Evolutionary conservation across 2,329 filamentous ascomycete species (phyloP).

Genomic region (Oidium heveae): DNA sequence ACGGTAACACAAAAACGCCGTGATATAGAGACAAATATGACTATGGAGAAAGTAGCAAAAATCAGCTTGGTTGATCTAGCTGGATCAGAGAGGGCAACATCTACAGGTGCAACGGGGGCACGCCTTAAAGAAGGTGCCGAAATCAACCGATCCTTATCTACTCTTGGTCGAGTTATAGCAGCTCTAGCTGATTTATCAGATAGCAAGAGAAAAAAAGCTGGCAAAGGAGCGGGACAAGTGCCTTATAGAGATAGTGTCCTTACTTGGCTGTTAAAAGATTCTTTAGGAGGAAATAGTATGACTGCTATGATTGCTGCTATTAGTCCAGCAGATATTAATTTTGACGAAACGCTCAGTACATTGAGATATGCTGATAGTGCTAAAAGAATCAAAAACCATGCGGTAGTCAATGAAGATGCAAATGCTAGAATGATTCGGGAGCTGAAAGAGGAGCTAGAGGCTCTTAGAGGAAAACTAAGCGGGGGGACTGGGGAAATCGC

Average conservation of each 20-base stretch:
- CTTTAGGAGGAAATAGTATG: constrained; percentile 92
- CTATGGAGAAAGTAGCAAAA: constrained; percentile 90
- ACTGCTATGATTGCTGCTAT: constrained; percentile 99
- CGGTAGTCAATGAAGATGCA: constrained; percentile 94
- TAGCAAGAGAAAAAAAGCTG: constrained; percentile 56
- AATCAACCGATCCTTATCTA: constrained; percentile 92
- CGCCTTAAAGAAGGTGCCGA: constrained; percentile 92
- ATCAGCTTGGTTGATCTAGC: constrained; percentile 96
- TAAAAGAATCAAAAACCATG: constrained; percentile 99
- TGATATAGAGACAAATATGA: constrained; percentile 85
- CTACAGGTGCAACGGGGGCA: constrained; percentile 85
- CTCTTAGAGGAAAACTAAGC: constrained; percentile 67
- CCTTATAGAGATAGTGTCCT: constrained; percentile 92
- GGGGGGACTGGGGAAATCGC: constrained; percentile 28
- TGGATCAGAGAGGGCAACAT: constrained; percentile 90
- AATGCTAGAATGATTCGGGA: constrained; percentile 98
- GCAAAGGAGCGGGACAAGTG: constrained; percentile 44
- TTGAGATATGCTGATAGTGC: constrained; percentile 91
- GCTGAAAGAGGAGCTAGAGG: constrained; percentile 75
- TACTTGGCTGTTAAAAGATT: constrained; percentile 94
- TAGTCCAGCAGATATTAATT: constrained; percentile 95
- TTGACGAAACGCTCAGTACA: constrained; percentile 89
- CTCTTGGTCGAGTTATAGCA: constrained; percentile 88
- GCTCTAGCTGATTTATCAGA: constrained; percentile 76
- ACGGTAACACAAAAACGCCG: constrained; percentile 85